Conservation (phyloP, 2,329 filamentous ascomycete species). For the Penicillium sp. region DNA sequence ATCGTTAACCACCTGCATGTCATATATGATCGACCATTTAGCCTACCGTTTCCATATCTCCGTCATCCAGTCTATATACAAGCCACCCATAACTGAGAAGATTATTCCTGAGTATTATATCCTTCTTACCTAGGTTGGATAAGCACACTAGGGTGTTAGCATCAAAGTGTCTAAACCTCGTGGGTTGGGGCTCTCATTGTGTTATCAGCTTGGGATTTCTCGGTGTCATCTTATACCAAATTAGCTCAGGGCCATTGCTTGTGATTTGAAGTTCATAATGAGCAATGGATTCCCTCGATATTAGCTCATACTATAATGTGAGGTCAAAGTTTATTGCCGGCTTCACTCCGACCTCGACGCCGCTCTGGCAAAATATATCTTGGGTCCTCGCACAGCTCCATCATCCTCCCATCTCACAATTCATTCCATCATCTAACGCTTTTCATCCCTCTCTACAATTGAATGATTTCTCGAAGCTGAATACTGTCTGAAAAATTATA, state of each 20-base stretch:
- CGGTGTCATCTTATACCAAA: background rate
- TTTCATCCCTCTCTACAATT: background rate
- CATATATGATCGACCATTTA: background rate
- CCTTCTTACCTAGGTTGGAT: background rate
- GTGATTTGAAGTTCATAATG: too few species aligned
- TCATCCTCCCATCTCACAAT: background rate
- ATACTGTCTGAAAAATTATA: background rate
- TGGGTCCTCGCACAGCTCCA: background rate
- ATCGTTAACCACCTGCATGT: background rate
- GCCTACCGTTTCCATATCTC: background rate
- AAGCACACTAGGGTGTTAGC: background rate
- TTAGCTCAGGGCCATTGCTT: background rate
- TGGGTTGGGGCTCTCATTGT: background rate
- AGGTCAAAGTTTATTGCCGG: background rate
- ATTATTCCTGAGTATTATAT: background rate
- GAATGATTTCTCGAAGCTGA: background rate
- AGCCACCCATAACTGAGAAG: background rate
- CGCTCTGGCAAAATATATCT: slow-evolving; percentile 6
- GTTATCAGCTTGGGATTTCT: background rate
- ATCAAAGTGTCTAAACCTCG: background rate
- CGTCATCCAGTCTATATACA: background rate
- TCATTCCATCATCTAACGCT: background rate
- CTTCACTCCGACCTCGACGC: background rate
- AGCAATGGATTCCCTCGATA: background rate
- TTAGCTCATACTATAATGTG: background rate